Percentiles rank a stretch among this genome's conserved stretches.
phyloP scores from a whole-genome alignment of 352 stramenopile genomes.

The Phytophthora citrophthora region DNA sequence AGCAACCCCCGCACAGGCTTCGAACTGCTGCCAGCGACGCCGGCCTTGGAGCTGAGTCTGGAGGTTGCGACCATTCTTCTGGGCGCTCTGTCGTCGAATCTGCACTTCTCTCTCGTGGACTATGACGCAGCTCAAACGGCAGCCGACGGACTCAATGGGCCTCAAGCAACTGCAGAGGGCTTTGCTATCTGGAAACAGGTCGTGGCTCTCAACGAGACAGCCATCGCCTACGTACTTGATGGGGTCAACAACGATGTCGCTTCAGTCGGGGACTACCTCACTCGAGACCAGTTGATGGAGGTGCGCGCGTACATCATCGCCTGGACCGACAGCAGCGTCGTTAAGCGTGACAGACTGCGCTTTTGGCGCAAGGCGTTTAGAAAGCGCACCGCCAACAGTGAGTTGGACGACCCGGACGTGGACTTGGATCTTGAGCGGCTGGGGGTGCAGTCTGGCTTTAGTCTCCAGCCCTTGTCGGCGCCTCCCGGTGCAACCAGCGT shows the following conservation, averaged over 20 bases:
- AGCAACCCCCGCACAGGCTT: constrained; percentile 57
- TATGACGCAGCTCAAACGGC: constrained; percentile 46
- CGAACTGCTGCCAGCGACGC: constrained; percentile 53
- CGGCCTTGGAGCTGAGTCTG: constrained; percentile 52
- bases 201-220: constrained; percentile 64
- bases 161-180: constrained; percentile 43
- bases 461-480: constrained; percentile 35
- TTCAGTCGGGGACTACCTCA: constrained; percentile 53
- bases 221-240: constrained; percentile 59
- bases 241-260: constrained; percentile 76
- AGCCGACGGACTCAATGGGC: constrained; percentile 12
- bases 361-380: constrained; percentile 65
- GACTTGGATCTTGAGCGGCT: constrained; percentile 61
- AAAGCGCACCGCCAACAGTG: constrained; percentile 48
- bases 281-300: constrained; percentile 56
- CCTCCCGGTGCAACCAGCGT: constrained; percentile 35
- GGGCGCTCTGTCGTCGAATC: constrained; percentile 56
- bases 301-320: constrained; percentile 65
- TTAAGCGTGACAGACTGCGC: constrained; percentile 61
- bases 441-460: constrained; percentile 64
- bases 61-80: constrained; percentile 66
- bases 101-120: constrained; percentile 72
- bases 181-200: constrained; percentile 85
- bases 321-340: constrained; percentile 52
- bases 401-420: constrained; percentile 56